Conservation (phyloP, 495 filamentous ascomycete species). For the Neurospora sp. region DNA sequence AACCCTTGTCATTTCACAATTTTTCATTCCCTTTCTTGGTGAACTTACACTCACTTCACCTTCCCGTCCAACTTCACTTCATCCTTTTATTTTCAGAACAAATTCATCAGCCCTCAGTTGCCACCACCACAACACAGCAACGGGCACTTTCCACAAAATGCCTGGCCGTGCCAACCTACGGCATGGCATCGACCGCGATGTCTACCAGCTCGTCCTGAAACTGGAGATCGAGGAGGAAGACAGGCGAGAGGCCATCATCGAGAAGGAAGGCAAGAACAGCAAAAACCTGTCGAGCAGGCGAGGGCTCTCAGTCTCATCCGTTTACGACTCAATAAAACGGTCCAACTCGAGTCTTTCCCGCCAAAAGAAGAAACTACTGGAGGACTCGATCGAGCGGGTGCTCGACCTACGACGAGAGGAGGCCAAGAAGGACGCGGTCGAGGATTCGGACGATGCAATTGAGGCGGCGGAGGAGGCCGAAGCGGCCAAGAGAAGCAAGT, state of each 20-base stretch:
- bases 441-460: constrained; percentile 51
- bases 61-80: neutral
- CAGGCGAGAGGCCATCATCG: constrained; percentile 11
- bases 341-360: constrained; percentile 80
- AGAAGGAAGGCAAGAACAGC: constrained; percentile 1
- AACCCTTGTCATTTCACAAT: neutral
- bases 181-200: constrained; percentile 28
- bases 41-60: neutral
- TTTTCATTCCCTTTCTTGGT: neutral
- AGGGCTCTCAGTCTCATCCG: constrained; percentile 45
- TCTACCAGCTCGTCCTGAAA: constrained; percentile 70
- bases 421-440: constrained; percentile 42
- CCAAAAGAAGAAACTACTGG: constrained; percentile 66
- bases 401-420: constrained; percentile 66
- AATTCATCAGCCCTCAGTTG: neutral
- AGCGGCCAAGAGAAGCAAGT: constrained; percentile 9
- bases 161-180: constrained; percentile 10
- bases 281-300: neutral
- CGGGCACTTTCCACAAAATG: constrained; percentile 1
- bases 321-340: constrained; percentile 68
- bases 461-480: constrained; percentile 47
- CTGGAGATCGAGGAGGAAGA: constrained; percentile 42
- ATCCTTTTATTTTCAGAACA: neutral
- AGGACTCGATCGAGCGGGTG: constrained; percentile 80
- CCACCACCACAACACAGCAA: neutral